A percentile compares a stretch with the other conserved stretches of the same genome.
Conservation (phyloP, 805 yeast genomes). For the Tetrapisispora arboricola region DNA sequence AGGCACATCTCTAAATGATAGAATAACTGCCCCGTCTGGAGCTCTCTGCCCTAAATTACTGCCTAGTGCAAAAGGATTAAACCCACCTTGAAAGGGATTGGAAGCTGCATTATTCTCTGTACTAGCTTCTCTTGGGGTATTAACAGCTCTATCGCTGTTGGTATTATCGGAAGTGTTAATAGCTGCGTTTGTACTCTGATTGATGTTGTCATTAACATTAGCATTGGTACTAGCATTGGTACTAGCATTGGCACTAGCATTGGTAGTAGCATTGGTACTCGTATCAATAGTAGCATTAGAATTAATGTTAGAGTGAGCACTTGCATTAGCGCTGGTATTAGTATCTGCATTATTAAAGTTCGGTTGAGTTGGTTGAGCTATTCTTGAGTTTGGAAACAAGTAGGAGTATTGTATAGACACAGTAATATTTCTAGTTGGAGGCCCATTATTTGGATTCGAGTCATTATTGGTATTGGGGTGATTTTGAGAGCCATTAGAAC, state of each 20-base stretch:
- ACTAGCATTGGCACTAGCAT: background rate
- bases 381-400: conserved; percentile 10
- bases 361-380: background rate
- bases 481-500: background rate
- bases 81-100: background rate
- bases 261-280: background rate
- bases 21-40: conserved; percentile 43
- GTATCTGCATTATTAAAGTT: background rate
- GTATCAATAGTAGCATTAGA: background rate
- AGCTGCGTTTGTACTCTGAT: too few relatives aligned
- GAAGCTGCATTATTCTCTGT: background rate
- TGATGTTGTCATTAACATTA: too few relatives aligned
- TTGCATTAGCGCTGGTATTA: background rate
- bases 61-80: background rate
- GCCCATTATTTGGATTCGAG: background rate
- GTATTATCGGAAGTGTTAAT: too few relatives aligned
- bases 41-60: background rate
- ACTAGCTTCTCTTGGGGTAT: background rate
- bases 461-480: background rate
- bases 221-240: background rate
- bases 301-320: too few relatives aligned
- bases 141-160: too few relatives aligned
- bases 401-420: conserved; percentile 26
- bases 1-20: conserved; percentile 60
- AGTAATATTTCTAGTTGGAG: conserved; percentile 20